phyloP scores from a whole-genome alignment of 352 stramenopile genomes.

The Pythium dissotocum region DNA sequence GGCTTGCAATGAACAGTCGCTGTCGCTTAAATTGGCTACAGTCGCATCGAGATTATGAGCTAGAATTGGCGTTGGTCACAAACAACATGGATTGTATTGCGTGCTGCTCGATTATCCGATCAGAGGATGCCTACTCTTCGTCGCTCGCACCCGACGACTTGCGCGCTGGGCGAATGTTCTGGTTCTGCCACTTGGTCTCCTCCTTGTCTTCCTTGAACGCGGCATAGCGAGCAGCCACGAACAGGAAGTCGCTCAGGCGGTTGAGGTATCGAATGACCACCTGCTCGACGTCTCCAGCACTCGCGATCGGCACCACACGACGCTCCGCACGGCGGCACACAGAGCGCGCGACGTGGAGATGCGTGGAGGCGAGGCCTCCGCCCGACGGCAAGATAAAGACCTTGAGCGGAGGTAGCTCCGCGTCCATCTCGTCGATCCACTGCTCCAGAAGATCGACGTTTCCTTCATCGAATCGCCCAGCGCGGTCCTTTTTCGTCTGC shows the following conservation, averaged over 20 bases:
- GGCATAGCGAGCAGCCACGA: constrained; percentile 73
- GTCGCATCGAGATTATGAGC: neutral
- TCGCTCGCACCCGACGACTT: constrained; percentile 13
- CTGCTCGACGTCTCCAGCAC: constrained; percentile 65
- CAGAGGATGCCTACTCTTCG: neutral
- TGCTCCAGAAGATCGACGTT: constrained; percentile 70
- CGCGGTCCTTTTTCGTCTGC: constrained; percentile 63
- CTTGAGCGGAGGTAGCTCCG: constrained; percentile 72
- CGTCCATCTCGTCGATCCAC: constrained; percentile 91
- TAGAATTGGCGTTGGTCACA: neutral
- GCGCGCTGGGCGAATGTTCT: constrained; percentile 53
- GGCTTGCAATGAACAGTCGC: neutral
- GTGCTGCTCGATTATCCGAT: neutral
- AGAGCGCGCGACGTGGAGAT: constrained; percentile 84
- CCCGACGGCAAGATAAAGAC: constrained; percentile 88
- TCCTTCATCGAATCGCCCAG: constrained; percentile 55
- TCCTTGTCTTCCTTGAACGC: constrained; percentile 64
- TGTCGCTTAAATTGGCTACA: neutral
- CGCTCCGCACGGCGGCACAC: constrained; percentile 89
- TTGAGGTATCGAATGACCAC: constrained; percentile 86
- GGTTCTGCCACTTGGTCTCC: constrained; percentile 81
- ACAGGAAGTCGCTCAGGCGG: constrained; percentile 85
- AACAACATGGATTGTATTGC: neutral
- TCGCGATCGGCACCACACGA: constrained; percentile 77
- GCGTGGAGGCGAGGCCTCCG: constrained; percentile 73